phyloP scores from a whole-genome alignment of 768 basidiomycete genomes.

The Psilocybe subaeruginosa region DNA sequence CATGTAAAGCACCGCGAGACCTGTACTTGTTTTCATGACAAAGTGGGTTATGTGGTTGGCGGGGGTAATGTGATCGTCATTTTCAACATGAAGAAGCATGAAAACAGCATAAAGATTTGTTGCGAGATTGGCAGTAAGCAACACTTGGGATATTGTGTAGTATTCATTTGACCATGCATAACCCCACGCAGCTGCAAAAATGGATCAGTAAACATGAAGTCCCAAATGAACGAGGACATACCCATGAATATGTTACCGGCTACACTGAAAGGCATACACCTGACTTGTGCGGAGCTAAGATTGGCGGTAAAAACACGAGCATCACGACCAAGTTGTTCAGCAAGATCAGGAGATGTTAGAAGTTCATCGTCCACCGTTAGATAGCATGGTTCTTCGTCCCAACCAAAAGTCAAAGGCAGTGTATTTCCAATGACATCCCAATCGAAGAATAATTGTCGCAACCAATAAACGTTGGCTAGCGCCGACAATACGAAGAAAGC shows the following conservation, averaged over 20 bases:
- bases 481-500: conserved; percentile 17
- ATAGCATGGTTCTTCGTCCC: conserved; percentile 10
- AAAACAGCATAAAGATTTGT: conserved; percentile 40
- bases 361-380: not conserved
- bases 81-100: conserved; percentile 26
- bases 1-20: conserved; percentile 35
- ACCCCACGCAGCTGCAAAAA: conserved; percentile 30
- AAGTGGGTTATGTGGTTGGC: conserved; percentile 37
- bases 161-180: conserved; percentile 20
- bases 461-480: conserved; percentile 21
- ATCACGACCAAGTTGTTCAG: not conserved
- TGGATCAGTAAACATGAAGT: not conserved
- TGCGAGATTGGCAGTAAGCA: conserved; percentile 30
- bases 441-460: conserved; percentile 18
- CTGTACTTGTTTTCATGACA: conserved; percentile 44
- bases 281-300: conserved; percentile 22
- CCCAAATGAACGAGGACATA: conserved; percentile 7
- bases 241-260: conserved; percentile 24
- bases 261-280: conserved; percentile 25
- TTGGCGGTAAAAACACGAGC: conserved; percentile 7
- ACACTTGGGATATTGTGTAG: conserved; percentile 21
- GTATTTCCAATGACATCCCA: conserved; percentile 16
- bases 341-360: not conserved
- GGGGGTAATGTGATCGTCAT: conserved; percentile 24
- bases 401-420: conserved; percentile 13